phyloP scores from a whole-genome alignment of 306 rosid species.

The Vicia villosa region DNA sequence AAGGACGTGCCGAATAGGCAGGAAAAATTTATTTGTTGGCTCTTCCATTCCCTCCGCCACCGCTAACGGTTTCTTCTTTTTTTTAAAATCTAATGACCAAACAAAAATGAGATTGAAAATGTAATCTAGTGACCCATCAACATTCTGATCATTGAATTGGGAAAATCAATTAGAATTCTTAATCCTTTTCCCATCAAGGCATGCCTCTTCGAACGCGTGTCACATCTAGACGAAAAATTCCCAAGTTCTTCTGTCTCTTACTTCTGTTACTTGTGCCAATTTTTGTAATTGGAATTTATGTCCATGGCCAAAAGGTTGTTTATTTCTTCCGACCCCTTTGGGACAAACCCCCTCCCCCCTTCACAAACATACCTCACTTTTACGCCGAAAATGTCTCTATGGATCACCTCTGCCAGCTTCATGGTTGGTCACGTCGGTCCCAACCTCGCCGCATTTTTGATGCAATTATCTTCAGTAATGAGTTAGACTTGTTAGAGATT shows the following conservation, averaged over 20 bases:
- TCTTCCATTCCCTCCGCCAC: conserved; percentile 3
- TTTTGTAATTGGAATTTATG: conserved; percentile 48
- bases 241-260: conserved; percentile 45
- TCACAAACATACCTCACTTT: conserved; percentile 67
- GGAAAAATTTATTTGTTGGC: background rate
- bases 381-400: conserved; percentile 86
- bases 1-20: background rate
- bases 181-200: conserved; percentile 36
- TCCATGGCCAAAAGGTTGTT: conserved; percentile 53
- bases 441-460: conserved; percentile 73
- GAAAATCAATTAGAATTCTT: conserved; percentile 23
- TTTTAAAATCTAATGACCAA: background rate
- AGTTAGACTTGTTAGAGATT: conserved; percentile 83
- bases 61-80: background rate
- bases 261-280: conserved; percentile 50
- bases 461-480: conserved; percentile 87
- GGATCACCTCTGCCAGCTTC: conserved; percentile 80
- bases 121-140: too few relatives aligned
- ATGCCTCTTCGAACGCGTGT: conserved; percentile 52
- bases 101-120: too few relatives aligned
- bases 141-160: conserved; percentile 50
- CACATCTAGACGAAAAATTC: conserved; percentile 44
- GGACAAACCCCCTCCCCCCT: conserved; percentile 77
- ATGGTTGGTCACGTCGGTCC: conserved; percentile 77
- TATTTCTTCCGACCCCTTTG: conserved; percentile 92